Conservation (phyloP, 768 basidiomycete genomes). For the Kwoniella shandongensis region DNA sequence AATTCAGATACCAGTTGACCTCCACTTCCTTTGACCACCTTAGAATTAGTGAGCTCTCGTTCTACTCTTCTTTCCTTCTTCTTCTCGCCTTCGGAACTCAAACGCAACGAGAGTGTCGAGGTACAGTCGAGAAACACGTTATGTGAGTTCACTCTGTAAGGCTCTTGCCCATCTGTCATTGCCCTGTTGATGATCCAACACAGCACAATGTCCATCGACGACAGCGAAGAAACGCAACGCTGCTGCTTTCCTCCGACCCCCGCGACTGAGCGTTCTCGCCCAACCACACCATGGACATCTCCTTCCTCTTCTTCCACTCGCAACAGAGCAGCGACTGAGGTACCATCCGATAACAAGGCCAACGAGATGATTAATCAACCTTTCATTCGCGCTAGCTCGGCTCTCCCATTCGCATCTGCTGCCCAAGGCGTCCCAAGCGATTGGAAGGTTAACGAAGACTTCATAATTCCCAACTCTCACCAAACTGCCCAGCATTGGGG, state of each 20-base stretch:
- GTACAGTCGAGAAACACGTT: too few relatives aligned
- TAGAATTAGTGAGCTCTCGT: not conserved
- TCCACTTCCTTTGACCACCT: conserved; percentile 6
- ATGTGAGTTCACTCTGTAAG: too few relatives aligned
- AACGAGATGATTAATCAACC: not conserved
- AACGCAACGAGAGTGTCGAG: too few relatives aligned
- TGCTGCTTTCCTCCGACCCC: too few relatives aligned
- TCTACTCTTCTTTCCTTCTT: not conserved
- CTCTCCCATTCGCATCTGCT: not conserved
- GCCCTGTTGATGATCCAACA: too few relatives aligned
- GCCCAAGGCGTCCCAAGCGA: too few relatives aligned
- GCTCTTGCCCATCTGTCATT: too few relatives aligned
- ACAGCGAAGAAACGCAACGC: too few relatives aligned
- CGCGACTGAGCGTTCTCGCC: too few relatives aligned
- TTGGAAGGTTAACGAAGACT: too few relatives aligned
- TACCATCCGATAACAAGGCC: too few relatives aligned
- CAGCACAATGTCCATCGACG: too few relatives aligned
- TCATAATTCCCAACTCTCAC: not conserved
- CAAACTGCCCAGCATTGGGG: not conserved
- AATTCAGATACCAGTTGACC: not conserved
- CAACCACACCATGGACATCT: conserved; percentile 1
- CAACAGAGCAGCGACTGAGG: not conserved
- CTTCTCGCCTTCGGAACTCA: not conserved
- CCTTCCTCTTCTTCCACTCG: not conserved
- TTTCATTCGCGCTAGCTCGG: conserved; percentile 1